Base-by-base conservation (phyloP, 768 basidiomycete species). In the Leucocoprinus leucothites region DNA sequence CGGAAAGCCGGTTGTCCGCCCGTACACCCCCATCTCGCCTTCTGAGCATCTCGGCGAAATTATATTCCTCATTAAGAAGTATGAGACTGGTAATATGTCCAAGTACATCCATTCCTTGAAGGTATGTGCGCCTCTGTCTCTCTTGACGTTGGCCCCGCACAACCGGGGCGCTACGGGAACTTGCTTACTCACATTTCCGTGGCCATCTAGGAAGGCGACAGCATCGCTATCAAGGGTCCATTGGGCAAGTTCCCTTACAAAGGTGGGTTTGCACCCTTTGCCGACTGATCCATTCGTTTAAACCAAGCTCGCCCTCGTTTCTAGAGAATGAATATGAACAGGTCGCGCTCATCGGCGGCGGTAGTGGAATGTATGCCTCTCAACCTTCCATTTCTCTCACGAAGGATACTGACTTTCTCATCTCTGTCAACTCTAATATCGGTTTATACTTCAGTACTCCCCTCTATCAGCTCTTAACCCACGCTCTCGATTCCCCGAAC, bases 11-110 rank as follows among this genome's bases (percentile, higher is more conserved):
- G 82, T 94, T 70, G 78, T 88, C 60, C 82, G 94, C 51, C 92
- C 97, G 0, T 99, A 99, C 71, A 99, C 97, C 3, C 94, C 97
- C 50, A 82, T 93, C 60, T 94, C 94, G 19, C 72, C 82, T 0
- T 80, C 91, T 7, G 85, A 94, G 56, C 65, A 75, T 6, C 82
- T 82, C 51, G 94, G 92, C 24, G 86, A 92, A 64, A 69, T 96
- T 44, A 77, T 79, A 11, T 81, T 98, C 60, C 70, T 98, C 60
- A 74, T 98, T 69, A 98, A 98, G 73, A 86, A 84, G 60, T 87
- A 88, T 61, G 87, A 94, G 41, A 82, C 73, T 1, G 94, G 94
- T 51, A 85, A 88, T 62, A 84, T 91, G 63, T 93, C 92, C 38
- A 87, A 91, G 64, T 76, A 94, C 70, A 88, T 99, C 63, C 84